Percentiles rank a stretch among this genome's conserved stretches.
Evolutionary conservation across 768 basidiomycete species (phyloP).

Genomic region (Lyophyllum decastes): DNA sequence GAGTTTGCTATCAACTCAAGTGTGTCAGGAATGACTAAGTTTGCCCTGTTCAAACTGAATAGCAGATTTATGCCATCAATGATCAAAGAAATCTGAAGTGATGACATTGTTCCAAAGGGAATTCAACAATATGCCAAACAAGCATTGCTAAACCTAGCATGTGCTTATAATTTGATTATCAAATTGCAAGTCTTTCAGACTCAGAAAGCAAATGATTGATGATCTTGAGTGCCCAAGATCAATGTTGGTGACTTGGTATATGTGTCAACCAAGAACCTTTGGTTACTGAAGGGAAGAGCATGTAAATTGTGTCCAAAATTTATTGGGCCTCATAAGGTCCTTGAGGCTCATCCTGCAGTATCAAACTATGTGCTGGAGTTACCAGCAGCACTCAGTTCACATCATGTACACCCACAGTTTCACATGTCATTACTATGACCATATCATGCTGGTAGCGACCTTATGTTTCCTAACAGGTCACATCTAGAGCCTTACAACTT

Average conservation of each 20-base stretch:
- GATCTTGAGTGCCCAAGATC: background rate
- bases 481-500: conserved; percentile 5
- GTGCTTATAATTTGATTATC: conserved; percentile 39
- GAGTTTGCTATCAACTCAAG: too few relatives aligned
- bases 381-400: conserved; percentile 8
- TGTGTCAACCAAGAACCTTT: conserved; percentile 34
- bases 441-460: background rate
- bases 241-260: conserved; percentile 31
- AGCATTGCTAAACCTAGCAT: conserved; percentile 22
- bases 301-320: background rate
- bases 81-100: too few relatives aligned
- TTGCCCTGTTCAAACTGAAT: too few relatives aligned
- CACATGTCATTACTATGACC: background rate
- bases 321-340: background rate
- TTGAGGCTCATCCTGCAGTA: conserved; percentile 6
- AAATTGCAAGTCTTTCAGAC: conserved; percentile 25
- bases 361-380: too few relatives aligned
- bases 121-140: conserved; percentile 24
- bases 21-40: too few relatives aligned
- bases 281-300: conserved; percentile 25
- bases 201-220: background rate
- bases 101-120: too few relatives aligned
- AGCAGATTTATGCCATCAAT: too few relatives aligned
- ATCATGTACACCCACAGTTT: background rate
- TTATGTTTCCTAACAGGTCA: conserved; percentile 3